Conservation (phyloP, 2,329 filamentous ascomycete species). For the Helminthosporium solani region DNA sequence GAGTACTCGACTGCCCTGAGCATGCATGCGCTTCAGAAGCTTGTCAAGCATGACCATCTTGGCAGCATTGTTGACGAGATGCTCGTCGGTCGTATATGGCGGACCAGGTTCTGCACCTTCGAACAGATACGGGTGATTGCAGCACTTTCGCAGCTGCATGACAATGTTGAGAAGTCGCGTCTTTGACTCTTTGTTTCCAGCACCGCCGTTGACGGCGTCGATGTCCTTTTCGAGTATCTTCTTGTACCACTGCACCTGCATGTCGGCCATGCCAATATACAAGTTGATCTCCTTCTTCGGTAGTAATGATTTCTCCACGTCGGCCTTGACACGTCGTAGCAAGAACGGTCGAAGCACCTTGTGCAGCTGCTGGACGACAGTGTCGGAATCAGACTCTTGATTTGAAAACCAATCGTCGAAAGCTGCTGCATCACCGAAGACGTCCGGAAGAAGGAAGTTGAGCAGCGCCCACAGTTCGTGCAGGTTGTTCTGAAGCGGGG, state of each 20-base stretch:
- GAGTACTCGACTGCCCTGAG: constrained; percentile 88
- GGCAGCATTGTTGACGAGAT: constrained; percentile 86
- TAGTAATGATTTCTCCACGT: constrained; percentile 95
- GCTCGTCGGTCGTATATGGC: constrained; percentile 96
- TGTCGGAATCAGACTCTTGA: constrained; percentile 87
- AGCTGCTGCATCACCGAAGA: constrained; percentile 93
- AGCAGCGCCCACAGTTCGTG: constrained; percentile 97
- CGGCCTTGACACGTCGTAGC: constrained; percentile 91
- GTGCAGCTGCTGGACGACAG: constrained; percentile 93
- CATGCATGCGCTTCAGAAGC: constrained; percentile 77
- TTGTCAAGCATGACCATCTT: constrained; percentile 98
- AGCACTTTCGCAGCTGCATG: constrained; percentile 98
- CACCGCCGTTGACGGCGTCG: constrained; percentile 94
- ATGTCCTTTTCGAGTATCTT: constrained; percentile 99
- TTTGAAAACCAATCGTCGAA: constrained; percentile 98
- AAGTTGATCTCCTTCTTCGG: constrained; percentile 98
- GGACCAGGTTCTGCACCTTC: constrained; percentile 96
- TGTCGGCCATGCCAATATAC: constrained; percentile 97
- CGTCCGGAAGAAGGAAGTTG: constrained; percentile 96
- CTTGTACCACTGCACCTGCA: constrained; percentile 99
- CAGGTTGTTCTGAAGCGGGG: constrained; percentile 94
- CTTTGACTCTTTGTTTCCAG: constrained; percentile 95
- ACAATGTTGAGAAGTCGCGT: constrained; percentile 96
- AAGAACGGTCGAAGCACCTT: constrained; percentile 90
- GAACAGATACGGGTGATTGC: constrained; percentile 97